Evolutionary conservation across 495 filamentous ascomycete species (phyloP), one percentile per base, ranked within the genome.

Genomic region (Penicillium egyptiacum): DNA sequence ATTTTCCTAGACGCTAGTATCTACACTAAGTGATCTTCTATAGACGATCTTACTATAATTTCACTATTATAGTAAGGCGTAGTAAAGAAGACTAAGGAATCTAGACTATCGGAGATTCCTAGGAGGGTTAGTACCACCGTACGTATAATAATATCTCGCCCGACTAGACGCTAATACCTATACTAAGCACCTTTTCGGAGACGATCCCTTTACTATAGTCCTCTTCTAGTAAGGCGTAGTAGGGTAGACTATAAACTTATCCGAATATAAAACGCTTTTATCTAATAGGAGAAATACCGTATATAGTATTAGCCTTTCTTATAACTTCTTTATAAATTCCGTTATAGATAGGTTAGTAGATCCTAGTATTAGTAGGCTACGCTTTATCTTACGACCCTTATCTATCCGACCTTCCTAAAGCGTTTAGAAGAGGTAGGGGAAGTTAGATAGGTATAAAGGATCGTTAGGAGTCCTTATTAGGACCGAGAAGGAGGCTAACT

Each of bases 61-160:
- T 30, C 10, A 26, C 20, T 25, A 6, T 51, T 37, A 5, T 51
- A 51, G 49, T 33, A 19, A 51, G 49, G 33, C 49, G 49, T 9
- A 51, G 49, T 30, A 51, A 40, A 23, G 49, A 26, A 39, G 33
- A 51, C 28, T 9, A 19, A 25, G 49, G 19, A 51, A 51, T 23
- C 49, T 44, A 25, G 42, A 44, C 42, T 44, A 44, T 44, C 20
- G 42, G 42, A 44, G 42, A 16, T 44, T 44, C 42, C 22, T 44
- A 25, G 20, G 20, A 44, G 19, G 42, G 42, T 44, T 20, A 20
- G 42, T 8, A 44, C 9, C 20, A 16, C 42, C 9, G 20, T 44
- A 17, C 14, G 14, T 12, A 46, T 46, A 8, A 28, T 28, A 16
- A 44, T 44, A 17, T 14, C 42, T 44, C 20, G 25, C 42, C 42